These are phyloP conservation scores for Alternaria ventricosa DNA, from an alignment of 2,329 filamentous ascomycete species.

Conservation along the genomic window DNA sequence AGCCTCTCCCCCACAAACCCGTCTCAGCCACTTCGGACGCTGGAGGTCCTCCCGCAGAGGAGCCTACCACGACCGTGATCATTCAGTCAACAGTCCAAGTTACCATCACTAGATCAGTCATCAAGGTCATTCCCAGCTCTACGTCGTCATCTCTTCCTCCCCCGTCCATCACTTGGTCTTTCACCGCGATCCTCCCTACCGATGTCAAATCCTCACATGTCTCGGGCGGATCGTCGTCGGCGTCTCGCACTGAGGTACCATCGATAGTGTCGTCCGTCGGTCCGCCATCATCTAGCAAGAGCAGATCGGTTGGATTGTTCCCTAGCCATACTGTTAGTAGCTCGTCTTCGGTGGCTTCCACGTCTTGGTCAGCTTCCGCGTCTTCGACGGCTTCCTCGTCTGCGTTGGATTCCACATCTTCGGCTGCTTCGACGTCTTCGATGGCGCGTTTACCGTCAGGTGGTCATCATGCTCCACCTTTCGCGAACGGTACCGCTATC, in stretches of 20 bases:
- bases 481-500: constrained; percentile 1
- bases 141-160: neutral
- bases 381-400: neutral
- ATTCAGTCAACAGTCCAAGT: constrained; percentile 20
- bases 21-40: neutral
- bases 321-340: neutral
- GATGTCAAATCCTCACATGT: neutral
- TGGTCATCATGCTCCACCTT: neutral
- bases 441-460: neutral
- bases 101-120: neutral
- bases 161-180: neutral
- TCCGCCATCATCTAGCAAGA: neutral
- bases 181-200: neutral
- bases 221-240: neutral
- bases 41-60: neutral
- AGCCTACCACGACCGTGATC: constrained; percentile 23
- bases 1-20: neutral
- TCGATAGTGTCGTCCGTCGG: neutral
- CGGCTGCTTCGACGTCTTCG: neutral
- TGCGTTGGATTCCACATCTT: neutral
- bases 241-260: neutral
- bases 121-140: neutral
- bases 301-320: neutral
- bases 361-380: neutral
- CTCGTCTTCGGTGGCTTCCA: neutral